These are phyloP conservation scores for Imleria badia DNA, from an alignment of 768 basidiomycete genomes.

Conservation along the genomic window DNA sequence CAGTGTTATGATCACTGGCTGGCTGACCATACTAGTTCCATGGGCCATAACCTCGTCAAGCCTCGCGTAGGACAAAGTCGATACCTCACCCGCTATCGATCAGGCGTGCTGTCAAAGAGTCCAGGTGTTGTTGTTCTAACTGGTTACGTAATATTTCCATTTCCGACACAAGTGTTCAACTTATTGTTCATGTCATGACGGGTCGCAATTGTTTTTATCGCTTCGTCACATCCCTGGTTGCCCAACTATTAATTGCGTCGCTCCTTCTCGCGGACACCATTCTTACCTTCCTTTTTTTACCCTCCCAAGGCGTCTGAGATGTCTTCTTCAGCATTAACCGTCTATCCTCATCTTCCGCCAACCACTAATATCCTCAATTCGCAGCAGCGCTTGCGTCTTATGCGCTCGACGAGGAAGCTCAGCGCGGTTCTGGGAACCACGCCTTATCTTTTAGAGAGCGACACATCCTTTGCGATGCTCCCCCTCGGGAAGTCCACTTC, in stretches of 20 bases:
- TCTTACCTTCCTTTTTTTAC: background rate
- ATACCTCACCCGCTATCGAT: too few species aligned
- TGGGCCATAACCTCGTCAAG: background rate
- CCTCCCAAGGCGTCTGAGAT: constrained; percentile 19
- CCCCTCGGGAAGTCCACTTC: constrained; percentile 22
- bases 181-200: constrained; percentile 1
- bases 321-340: constrained; percentile 19
- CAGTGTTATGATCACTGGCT: background rate
- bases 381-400: constrained; percentile 34
- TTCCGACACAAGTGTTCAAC: constrained; percentile 14
- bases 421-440: constrained; percentile 38
- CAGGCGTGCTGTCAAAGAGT: too few species aligned
- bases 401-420: constrained; percentile 39
- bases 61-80: too few species aligned
- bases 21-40: background rate
- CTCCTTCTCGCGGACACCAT: background rate
- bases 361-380: constrained; percentile 35
- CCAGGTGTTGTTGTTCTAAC: background rate
- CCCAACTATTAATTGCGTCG: constrained; percentile 3
- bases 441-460: constrained; percentile 33
- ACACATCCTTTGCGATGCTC: constrained; percentile 18
- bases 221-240: background rate
- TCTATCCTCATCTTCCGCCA: constrained; percentile 29
- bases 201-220: constrained; percentile 9
- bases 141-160: constrained; percentile 15